These are phyloP conservation scores for Trifolium dubium DNA, from an alignment of 306 rosid species.

Conservation along the genomic window DNA sequence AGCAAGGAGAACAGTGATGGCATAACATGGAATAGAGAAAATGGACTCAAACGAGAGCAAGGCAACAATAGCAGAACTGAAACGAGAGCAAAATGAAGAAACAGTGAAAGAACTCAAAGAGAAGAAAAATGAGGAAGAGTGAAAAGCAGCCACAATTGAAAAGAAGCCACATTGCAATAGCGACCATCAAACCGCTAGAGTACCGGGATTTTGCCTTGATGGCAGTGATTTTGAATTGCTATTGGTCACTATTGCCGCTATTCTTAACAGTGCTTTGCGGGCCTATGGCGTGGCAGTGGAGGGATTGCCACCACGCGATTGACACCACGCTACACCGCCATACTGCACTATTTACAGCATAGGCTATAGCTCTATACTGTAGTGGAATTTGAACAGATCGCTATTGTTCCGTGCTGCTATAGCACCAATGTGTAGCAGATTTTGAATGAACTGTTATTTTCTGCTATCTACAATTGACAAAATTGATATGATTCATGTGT, in stretches of 20 bases:
- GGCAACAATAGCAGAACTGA: not conserved
- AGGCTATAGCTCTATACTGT: not conserved
- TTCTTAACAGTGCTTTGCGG: not conserved
- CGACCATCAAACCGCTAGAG: not conserved
- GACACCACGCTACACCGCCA: not conserved
- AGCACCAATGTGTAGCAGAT: too few relatives aligned
- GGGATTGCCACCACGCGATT: not conserved
- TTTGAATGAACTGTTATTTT: not conserved
- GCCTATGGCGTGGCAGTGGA: not conserved
- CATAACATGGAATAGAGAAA: not conserved
- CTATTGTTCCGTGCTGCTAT: not conserved
- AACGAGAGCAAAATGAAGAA: not conserved
- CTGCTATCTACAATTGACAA: not conserved
- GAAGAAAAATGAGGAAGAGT: too few relatives aligned
- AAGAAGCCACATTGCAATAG: not conserved
- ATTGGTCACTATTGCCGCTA: not conserved
- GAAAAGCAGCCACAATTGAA: too few relatives aligned
- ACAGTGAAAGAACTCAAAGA: not conserved
- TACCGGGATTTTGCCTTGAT: too few relatives aligned
- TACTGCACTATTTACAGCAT: not conserved
- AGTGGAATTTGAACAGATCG: not conserved
- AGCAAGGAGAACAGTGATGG: not conserved
- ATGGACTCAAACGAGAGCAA: not conserved
- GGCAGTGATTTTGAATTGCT: too few relatives aligned
- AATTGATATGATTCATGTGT: conserved; percentile 21